Evolutionary conservation across 1,284 basidiomycete genomes (phyloP).

Genomic region (Gymnopus androsaceus): DNA sequence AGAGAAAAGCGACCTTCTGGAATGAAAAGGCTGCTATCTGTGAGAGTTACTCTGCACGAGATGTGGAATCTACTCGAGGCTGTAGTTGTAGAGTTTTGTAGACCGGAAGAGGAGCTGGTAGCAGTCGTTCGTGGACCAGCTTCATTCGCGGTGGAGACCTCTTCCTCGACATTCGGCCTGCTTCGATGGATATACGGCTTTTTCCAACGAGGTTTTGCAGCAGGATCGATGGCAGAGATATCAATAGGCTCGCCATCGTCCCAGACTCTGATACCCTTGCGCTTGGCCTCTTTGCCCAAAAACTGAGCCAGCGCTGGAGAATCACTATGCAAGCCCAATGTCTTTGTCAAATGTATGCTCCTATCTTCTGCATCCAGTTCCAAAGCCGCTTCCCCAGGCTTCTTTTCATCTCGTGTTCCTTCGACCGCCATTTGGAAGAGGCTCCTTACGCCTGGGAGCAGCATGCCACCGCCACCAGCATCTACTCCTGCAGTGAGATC

Average conservation of each 20-base stretch:
- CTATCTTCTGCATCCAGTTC: background rate
- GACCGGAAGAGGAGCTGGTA: background rate
- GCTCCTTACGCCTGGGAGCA: constrained; percentile 62
- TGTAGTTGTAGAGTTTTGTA: constrained; percentile 6
- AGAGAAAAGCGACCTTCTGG: constrained; percentile 46
- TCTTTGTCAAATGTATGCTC: constrained; percentile 54
- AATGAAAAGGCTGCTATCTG: constrained; percentile 66
- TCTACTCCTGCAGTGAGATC: constrained; percentile 56
- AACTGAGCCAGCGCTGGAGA: constrained; percentile 72
- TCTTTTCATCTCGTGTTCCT: constrained; percentile 15
- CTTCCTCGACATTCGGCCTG: background rate
- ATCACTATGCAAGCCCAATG: constrained; percentile 69
- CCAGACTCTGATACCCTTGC: constrained; percentile 57
- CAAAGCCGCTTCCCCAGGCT: background rate
- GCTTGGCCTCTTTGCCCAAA: constrained; percentile 59
- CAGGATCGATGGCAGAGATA: constrained; percentile 32
- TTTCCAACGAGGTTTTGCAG: constrained; percentile 28
- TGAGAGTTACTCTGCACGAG: constrained; percentile 57
- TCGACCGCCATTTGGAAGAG: constrained; percentile 74
- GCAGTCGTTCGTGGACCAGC: background rate
- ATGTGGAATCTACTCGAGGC: constrained; percentile 64
- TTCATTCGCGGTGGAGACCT: background rate
- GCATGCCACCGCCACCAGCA: constrained; percentile 49
- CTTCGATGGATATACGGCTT: constrained; percentile 29
- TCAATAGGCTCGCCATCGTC: constrained; percentile 51